Evolutionary conservation across 192 early-diverging fungal genomes (phyloP).

Genomic region (Umbelopsis ramanniana): DNA sequence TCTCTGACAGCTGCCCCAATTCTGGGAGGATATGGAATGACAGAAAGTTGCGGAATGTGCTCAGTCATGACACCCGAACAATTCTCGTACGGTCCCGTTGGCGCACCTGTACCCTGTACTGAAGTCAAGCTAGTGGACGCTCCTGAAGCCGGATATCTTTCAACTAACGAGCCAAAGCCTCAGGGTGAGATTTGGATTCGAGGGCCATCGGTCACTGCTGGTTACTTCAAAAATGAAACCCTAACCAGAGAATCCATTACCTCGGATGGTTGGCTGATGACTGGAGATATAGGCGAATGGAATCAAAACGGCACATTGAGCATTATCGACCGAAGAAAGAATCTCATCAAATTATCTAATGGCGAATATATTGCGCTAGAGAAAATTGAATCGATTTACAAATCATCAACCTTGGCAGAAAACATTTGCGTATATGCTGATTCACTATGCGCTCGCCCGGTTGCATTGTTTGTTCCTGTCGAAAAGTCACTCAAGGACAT

Average conservation of each 20-base stretch:
- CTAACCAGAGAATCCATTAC: conserved; percentile 64
- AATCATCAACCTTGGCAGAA: conserved; percentile 67
- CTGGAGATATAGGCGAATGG: conserved; percentile 78
- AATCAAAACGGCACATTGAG: conserved; percentile 68
- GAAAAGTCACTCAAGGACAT: conserved; percentile 57
- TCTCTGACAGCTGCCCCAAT: conserved; percentile 63
- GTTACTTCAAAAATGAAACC: conserved; percentile 68
- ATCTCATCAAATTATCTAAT: conserved; percentile 75
- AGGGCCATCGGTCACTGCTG: conserved; percentile 63
- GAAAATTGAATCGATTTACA: conserved; percentile 76
- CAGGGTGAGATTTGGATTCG: conserved; percentile 73
- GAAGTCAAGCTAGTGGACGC: conserved; percentile 68
- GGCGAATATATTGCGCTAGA: conserved; percentile 73
- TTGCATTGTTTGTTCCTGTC: conserved; percentile 76
- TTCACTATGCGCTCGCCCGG: conserved; percentile 68
- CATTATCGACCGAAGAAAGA: conserved; percentile 85
- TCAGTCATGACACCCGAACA: conserved; percentile 67
- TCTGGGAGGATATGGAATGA: conserved; percentile 76
- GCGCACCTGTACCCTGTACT: conserved; percentile 66
- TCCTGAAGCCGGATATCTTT: conserved; percentile 54
- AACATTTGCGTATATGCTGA: conserved; percentile 84
- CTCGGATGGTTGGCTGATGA: conserved; percentile 72
- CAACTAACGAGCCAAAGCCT: conserved; percentile 54
- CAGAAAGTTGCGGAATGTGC: conserved; percentile 62
- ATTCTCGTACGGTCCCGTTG: conserved; percentile 67